Evolutionary conservation across 768 basidiomycete species (phyloP), one percentile per base, ranked within the genome.

Genomic region (Boletus sp.): DNA sequence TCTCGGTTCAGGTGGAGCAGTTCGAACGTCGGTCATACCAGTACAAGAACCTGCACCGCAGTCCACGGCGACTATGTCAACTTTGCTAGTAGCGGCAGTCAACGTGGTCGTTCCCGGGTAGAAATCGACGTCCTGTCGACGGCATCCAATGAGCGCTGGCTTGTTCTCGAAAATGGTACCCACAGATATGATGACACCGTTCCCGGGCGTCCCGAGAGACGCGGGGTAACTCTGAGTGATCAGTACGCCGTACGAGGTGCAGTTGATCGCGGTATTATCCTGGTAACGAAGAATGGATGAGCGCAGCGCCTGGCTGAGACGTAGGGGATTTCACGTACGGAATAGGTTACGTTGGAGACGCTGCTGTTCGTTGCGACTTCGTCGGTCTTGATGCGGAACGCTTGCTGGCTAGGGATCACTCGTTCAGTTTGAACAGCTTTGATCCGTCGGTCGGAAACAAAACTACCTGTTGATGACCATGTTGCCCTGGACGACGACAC

Each of bases 151-250:
- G 14, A 50, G 37, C 1, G 8, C 12, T 30, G 24, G 20, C 12
- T 33, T 18, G 3, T 28, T 29, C 49, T 30, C 28, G 10, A 24
- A 37, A 24, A 12, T 9, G 30, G 3, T 2, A 65, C 78, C 57
- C 57, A 84, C 82, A 20, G 78, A 83, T 56, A 85, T 67, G 30
- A 67, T 71, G 7, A 83, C 80, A 6, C 83, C 83, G 9, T 70
- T 80, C 35, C 83, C 83, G 6, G 85, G 82, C 0, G 76, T 81
- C 20, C 80, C 78, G 47, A 85, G 67, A 9, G 82, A 80, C 49
- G 70, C 66, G 12, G 83, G 83, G 65, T 85, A 86, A 66, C 82
- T 84, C 79, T 83, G 61, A 64, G 85, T 82, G 35, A 87, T 85
- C 58, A 87, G 63, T 0, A 86, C 74, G 24, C 85, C 85, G 58